Evolutionary conservation across 208 protist species (phyloP), one percentile per base, ranked within the genome.

Genomic region (Trypanosoma lewisi): DNA sequence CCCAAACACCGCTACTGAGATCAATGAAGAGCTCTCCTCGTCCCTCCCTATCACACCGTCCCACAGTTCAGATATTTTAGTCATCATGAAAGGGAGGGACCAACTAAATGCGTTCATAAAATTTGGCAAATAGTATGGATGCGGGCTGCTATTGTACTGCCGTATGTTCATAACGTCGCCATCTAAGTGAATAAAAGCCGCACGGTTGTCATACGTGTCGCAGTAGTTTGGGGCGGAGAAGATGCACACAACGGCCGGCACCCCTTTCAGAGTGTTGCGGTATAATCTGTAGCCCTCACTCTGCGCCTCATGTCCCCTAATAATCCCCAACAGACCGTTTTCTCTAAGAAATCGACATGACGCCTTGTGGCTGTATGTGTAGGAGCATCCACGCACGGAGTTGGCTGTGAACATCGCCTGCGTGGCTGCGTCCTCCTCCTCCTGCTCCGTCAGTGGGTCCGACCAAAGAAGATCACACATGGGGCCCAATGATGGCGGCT

Each of bases 71-170:
- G 82, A 77, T 12, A 96, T 67, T 70, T 99, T 99, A 67, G 99
- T 96, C 3, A 85, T 95, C 0, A 98, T 96, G 70, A 98, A 98
- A 2, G 97, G 97, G 34, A 99, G 76, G 4, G 96, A 98, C 96
- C 94, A 98, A 11, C 87, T 90, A 64, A 99, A 98, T 51, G 98
- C 97, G 74, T 98, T 96, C 82, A 98, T 97, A 71, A 98, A 99
- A 73, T 99, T 98, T 45, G 97, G 97, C 31, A 99, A 81, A 82
- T 97, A 99, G 78, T 98, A 99, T 9, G 98, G 97, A 75, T 99
- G 97, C 0, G 85, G 91, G 49, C 79, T 87, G 56, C 76, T 87
- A 55, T 95, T 97, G 75, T 98, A 99, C 82, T 99, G 97, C 14
- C 96, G 83, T 65, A 99, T 99, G 70, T 98, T 99, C 88, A 99